A percentile compares a stretch with the other conserved stretches of the same genome.
Conservation (phyloP, 805 yeast genomes). For the Wickerhamomyces silvicola region DNA sequence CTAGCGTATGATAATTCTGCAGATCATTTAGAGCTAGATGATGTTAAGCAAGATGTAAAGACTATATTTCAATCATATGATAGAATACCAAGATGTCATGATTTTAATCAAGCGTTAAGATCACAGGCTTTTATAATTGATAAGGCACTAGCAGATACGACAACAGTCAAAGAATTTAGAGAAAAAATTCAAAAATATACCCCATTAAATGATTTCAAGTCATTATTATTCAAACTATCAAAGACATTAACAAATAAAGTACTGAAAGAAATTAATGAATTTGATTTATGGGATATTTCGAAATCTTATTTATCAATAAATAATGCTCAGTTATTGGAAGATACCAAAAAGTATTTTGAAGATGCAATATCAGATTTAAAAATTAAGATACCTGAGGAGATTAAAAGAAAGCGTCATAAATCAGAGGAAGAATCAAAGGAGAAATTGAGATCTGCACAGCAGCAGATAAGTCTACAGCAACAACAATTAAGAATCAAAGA, state of each 20-base stretch:
- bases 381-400: conserved; percentile 2
- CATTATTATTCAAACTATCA: conserved; percentile 3
- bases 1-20: conserved; percentile 7
- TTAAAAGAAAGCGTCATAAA: not conserved
- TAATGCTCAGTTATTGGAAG: conserved; percentile 1
- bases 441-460: no score
- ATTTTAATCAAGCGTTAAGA: conserved; percentile 5
- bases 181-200: not conserved
- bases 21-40: not conserved
- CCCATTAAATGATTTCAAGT: conserved; percentile 2
- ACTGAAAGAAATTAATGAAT: conserved; percentile 1
- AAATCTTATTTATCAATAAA: conserved; percentile 8
- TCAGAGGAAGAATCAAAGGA: conserved; percentile 4
- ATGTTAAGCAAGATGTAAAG: not conserved
- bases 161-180: conserved; percentile 2
- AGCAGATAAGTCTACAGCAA: not conserved
- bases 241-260: conserved; percentile 5
- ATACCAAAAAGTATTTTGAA: conserved; percentile 2
- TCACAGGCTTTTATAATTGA: not conserved
- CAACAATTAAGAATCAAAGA: not conserved
- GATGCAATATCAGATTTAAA: not conserved
- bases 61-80: not conserved
- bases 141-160: not conserved
- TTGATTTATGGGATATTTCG: conserved; percentile 3
- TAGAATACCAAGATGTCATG: not conserved